These are phyloP conservation scores for Rhododendron ovatum DNA, from an alignment of 148 eudicot species.

Conservation along the genomic window DNA sequence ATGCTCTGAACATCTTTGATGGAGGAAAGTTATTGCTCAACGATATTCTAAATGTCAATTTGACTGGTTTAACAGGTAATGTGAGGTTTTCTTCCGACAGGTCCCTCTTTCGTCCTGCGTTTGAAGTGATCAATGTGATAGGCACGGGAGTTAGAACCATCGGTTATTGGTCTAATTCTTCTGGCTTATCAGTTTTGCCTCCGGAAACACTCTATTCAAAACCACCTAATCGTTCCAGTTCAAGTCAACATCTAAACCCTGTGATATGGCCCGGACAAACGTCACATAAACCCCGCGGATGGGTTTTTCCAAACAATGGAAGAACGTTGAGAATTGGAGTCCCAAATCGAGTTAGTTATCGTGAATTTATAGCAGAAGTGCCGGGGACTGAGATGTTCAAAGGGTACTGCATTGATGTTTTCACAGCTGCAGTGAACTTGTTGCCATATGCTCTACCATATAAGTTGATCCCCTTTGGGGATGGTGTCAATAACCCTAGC, in stretches of 20 bases:
- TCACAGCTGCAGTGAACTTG: constrained; percentile 54
- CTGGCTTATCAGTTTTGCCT: constrained; percentile 55
- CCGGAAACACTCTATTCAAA: constrained; percentile 45
- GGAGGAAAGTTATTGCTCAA: constrained; percentile 50
- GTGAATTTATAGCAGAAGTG: constrained; percentile 41
- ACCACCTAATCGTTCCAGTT: constrained; percentile 34
- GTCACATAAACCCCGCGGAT: constrained; percentile 60
- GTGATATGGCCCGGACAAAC: constrained; percentile 78
- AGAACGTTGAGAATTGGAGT: constrained; percentile 57
- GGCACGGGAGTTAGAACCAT: constrained; percentile 49
- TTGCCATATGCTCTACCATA: constrained; percentile 73
- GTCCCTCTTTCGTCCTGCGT: constrained; percentile 46
- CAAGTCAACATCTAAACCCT: constrained; percentile 25
- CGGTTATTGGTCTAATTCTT: constrained; percentile 74
- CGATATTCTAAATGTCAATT: constrained; percentile 32
- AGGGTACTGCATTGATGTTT: constrained; percentile 78
- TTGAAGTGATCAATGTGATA: constrained; percentile 63
- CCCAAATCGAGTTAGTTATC: constrained; percentile 59
- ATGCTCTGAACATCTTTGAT: constrained; percentile 53
- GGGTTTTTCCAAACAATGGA: constrained; percentile 69
- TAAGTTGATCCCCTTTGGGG: constrained; percentile 53
- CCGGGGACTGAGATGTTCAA: constrained; percentile 30
- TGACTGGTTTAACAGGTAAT: constrained; percentile 60
- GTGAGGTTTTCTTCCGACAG: constrained; percentile 37
- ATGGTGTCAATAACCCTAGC: constrained; percentile 55